These are phyloP conservation scores for Helotiales sp. DNA, from an alignment of 2,329 filamentous ascomycete species.

Conservation along the genomic window DNA sequence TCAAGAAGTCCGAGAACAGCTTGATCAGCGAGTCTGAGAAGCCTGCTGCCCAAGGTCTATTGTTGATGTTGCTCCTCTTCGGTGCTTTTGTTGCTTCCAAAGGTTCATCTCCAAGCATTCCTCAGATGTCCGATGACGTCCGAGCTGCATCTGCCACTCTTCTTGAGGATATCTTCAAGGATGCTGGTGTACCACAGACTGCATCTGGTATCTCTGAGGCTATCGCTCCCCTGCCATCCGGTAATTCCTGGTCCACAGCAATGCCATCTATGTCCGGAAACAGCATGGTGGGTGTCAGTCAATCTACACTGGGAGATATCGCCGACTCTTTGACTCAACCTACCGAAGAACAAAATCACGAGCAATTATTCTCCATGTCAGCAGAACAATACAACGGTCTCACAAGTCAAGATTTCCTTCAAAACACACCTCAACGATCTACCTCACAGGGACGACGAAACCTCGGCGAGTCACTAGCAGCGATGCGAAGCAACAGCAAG, in stretches of 20 bases:
- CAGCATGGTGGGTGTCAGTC: conserved; percentile 50
- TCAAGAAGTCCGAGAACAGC: conserved; percentile 53
- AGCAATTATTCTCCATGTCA: conserved; percentile 85
- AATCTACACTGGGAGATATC: conserved; percentile 65
- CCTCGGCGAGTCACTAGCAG: conserved; percentile 76
- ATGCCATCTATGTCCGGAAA: conserved; percentile 43
- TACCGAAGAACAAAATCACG: conserved; percentile 80
- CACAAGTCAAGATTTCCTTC: conserved; percentile 71
- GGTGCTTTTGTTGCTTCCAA: conserved; percentile 95
- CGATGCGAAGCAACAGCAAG: conserved; percentile 72
- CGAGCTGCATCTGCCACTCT: conserved; percentile 76
- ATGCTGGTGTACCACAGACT: conserved; percentile 60
- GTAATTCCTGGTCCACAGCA: conserved; percentile 45
- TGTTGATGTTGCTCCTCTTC: conserved; percentile 95
- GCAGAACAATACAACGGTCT: conserved; percentile 87
- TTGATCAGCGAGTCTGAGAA: conserved; percentile 56
- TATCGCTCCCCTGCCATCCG: conserved; percentile 54
- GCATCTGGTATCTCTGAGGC: conserved; percentile 42
- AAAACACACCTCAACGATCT: conserved; percentile 50
- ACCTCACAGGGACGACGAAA: conserved; percentile 69
- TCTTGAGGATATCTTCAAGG: conserved; percentile 79
- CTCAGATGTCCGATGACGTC: conserved; percentile 77
- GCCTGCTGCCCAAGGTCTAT: conserved; percentile 73
- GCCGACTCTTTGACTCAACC: conserved; percentile 71
- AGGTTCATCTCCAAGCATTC: conserved; percentile 70